Evolutionary conservation across 768 basidiomycete genomes (phyloP).

Genomic region (Daedaleopsis nitida): DNA sequence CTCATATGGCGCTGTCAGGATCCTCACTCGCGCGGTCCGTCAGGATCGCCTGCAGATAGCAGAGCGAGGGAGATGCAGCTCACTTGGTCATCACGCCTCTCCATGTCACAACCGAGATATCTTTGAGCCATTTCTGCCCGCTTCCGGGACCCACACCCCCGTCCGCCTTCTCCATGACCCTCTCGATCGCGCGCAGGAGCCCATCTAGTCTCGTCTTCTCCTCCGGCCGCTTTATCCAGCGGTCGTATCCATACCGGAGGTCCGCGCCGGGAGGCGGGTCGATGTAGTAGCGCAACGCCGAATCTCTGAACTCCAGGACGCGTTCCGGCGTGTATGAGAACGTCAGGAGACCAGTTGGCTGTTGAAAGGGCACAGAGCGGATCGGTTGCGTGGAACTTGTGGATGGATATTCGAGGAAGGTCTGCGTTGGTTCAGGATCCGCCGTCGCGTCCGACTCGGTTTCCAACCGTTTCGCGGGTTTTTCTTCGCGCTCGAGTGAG

Average conservation of each 20-base stretch:
- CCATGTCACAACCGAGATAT: conserved; percentile 69
- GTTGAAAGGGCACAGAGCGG: conserved; percentile 55
- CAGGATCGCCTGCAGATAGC: background rate
- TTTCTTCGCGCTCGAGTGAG: background rate
- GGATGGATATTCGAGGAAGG: conserved; percentile 25
- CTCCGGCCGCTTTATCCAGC: conserved; percentile 69
- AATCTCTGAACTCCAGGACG: conserved; percentile 63
- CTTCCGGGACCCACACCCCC: conserved; percentile 27
- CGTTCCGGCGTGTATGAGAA: conserved; percentile 69
- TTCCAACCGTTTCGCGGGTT: background rate
- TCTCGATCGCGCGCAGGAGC: conserved; percentile 60
- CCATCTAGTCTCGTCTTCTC: conserved; percentile 68
- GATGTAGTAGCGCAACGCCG: conserved; percentile 70
- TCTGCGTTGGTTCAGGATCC: background rate
- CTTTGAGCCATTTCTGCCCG: conserved; percentile 37
- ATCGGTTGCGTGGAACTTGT: conserved; percentile 4
- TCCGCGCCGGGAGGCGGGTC: conserved; percentile 68
- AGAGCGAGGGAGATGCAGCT: conserved; percentile 22
- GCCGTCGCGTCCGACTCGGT: background rate
- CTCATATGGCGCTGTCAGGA: conserved; percentile 83
- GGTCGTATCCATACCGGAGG: conserved; percentile 70
- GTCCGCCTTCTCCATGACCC: conserved; percentile 40
- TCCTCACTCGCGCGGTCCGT: conserved; percentile 51
- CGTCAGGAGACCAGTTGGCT: conserved; percentile 65
- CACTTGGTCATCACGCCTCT: conserved; percentile 86